Percentiles rank a stretch among this genome's conserved stretches.
phyloP scores from a whole-genome alignment of 2,329 filamentous ascomycete genomes.

The Bisporella sp. region DNA sequence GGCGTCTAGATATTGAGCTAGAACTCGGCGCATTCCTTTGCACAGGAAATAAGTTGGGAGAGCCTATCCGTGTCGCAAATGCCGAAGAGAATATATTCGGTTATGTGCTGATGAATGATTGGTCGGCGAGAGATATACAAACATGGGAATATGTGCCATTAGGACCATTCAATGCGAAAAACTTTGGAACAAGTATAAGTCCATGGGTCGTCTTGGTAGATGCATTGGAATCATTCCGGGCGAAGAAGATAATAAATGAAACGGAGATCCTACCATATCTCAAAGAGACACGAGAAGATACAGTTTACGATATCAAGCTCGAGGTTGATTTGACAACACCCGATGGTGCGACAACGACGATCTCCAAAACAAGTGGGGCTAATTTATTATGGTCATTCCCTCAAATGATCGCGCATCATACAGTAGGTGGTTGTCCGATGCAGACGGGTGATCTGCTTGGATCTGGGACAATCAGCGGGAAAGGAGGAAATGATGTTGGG shows the following conservation, averaged over 20 bases:
- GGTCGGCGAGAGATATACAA: constrained; percentile 78
- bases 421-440: constrained; percentile 68
- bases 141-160: constrained; percentile 79
- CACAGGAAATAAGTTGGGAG: constrained; percentile 56
- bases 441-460: constrained; percentile 68
- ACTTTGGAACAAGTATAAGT: constrained; percentile 71
- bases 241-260: constrained; percentile 46
- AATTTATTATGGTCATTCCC: constrained; percentile 77
- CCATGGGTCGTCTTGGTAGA: constrained; percentile 75
- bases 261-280: constrained; percentile 54
- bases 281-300: constrained; percentile 49
- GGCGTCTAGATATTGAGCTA: constrained; percentile 70
- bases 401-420: constrained; percentile 77
- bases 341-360: constrained; percentile 44
- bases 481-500: constrained; percentile 46
- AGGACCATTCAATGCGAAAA: constrained; percentile 79
- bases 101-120: constrained; percentile 78
- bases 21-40: constrained; percentile 73
- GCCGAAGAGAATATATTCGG: constrained; percentile 72
- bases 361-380: constrained; percentile 53
- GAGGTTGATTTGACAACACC: constrained; percentile 55
- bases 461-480: constrained; percentile 71
- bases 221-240: constrained; percentile 63
- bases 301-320: constrained; percentile 62
- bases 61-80: constrained; percentile 50